phyloP scores from a whole-genome alignment of 2,329 filamentous ascomycete genomes.

The Helicocarpus griseus region DNA sequence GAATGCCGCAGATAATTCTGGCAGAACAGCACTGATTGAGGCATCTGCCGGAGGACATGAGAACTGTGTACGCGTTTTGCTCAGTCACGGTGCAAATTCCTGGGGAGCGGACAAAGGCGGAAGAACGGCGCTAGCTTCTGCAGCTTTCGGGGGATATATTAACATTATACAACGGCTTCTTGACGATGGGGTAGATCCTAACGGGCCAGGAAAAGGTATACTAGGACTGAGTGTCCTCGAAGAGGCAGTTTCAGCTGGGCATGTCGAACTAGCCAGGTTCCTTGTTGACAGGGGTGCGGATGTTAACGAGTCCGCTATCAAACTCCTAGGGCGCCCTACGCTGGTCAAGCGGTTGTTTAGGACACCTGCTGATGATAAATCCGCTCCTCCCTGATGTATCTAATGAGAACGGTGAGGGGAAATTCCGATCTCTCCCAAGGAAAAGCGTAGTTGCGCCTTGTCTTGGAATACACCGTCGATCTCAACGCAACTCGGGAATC shows the following conservation, averaged over 20 bases:
- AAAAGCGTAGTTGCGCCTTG: too few species aligned
- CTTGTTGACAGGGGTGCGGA: background rate
- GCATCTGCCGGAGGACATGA: slow-evolving; percentile 30
- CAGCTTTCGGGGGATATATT: background rate
- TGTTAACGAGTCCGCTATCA: background rate
- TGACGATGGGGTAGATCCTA: background rate
- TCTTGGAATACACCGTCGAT: too few species aligned
- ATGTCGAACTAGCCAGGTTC: background rate
- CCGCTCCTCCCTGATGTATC: background rate
- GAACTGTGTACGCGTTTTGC: slow-evolving; percentile 22
- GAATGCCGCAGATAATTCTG: slow-evolving; percentile 22
- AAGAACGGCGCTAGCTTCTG: background rate
- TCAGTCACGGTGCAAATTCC: slow-evolving; percentile 21
- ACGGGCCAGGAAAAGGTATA: background rate
- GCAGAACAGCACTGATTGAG: slow-evolving; percentile 27
- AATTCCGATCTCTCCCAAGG: too few species aligned
- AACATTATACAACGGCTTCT: background rate
- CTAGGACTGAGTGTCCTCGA: background rate
- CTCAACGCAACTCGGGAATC: too few species aligned
- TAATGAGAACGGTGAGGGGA: too few species aligned
- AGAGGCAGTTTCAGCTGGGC: background rate
- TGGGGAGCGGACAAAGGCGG: slow-evolving; percentile 5
- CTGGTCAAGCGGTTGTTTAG: background rate
- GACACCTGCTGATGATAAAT: background rate
- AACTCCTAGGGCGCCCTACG: background rate